phyloP scores from a whole-genome alignment of 2,329 filamentous ascomycete species.

The Waltergamsia citrina region DNA sequence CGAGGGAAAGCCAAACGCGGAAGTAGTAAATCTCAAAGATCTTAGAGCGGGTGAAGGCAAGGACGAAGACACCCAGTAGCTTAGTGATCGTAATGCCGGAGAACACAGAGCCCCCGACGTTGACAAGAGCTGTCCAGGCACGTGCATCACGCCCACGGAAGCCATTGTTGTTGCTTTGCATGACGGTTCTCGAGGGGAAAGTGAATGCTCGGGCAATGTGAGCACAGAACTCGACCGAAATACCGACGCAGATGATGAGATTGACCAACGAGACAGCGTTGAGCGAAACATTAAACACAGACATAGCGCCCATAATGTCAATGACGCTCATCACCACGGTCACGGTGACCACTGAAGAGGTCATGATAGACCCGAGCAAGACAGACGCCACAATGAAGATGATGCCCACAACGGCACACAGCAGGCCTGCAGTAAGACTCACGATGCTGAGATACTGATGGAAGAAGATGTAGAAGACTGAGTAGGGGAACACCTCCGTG shows the following conservation, averaged over 20 bases:
- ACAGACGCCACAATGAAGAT: constrained; percentile 74
- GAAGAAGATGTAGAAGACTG: constrained; percentile 98
- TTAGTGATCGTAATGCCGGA: constrained; percentile 96
- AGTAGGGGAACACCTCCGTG: constrained; percentile 89
- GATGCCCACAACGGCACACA: constrained; percentile 75
- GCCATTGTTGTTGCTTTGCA: constrained; percentile 66
- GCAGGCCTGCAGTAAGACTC: constrained; percentile 64
- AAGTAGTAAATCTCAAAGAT: constrained; percentile 99
- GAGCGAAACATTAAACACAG: constrained; percentile 74
- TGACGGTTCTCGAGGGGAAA: constrained; percentile 74
- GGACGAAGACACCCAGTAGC: constrained; percentile 78
- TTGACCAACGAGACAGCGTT: constrained; percentile 96
- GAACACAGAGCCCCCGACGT: constrained; percentile 90
- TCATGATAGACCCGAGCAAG: constrained; percentile 75
- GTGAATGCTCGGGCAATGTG: constrained; percentile 94
- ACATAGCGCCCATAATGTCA: constrained; percentile 94
- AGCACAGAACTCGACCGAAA: constrained; percentile 93
- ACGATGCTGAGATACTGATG: constrained; percentile 91
- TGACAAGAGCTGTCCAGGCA: constrained; percentile 87
- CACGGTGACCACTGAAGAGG: constrained; percentile 70
- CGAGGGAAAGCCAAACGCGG: constrained; percentile 86
- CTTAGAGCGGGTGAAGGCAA: constrained; percentile 93
- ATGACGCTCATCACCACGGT: constrained; percentile 91
- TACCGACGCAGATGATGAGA: constrained; percentile 92
- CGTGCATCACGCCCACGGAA: constrained; percentile 78